Evolutionary conservation across 2,329 filamentous ascomycete genomes (phyloP), one percentile per base, ranked within the genome.

Genomic region (Fusarium haematococcum): DNA sequence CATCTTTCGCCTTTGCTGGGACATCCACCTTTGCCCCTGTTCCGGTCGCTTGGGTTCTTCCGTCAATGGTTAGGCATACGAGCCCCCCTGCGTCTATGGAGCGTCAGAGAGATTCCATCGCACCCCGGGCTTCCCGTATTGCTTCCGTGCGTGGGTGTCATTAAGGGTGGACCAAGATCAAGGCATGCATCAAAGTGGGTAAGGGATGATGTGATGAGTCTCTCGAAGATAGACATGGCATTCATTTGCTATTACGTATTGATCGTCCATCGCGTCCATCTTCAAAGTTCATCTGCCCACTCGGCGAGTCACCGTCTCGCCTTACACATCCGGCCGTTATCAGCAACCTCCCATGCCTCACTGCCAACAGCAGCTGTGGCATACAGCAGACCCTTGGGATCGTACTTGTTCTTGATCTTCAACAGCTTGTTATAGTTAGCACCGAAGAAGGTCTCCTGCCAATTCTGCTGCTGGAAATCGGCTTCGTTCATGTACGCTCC

Each of bases 401-500:
- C 89, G 68, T 86, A 90, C 75, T 83, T 85, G 33, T 82, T 77
- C 83, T 91, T 91, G 41, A 91, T 45, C 39, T 81, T 2, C 27
- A 57, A 20, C 16, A 89, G 72, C 11, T 67, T 75, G 0, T 75
- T 70, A 58, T 89, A 89, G 65, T 88, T 87, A 2, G 11, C 60
- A 0, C 87, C 87, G 66, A 84, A 89, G 72, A 88, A 88, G 2
- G 74, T 79, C 13, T 82, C 37, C 76, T 87, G 81, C 79, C 82
- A 88, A 37, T 85, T 68, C 0, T 77, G 79, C 70, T 87, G 81
- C 35, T 80, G 79, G 59, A 86, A 85, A 75, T 88, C 84, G 1
- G 84, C 87, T 79, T 90, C 88, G 69, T 88, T 89, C 81, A 87
- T 81, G 72, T 89, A 88, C 2, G 83, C 79, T 1, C 85, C 86